Percentiles rank a stretch among this genome's conserved stretches.
Conservation (phyloP, 768 basidiomycete genomes). For the Suillus placidus region DNA sequence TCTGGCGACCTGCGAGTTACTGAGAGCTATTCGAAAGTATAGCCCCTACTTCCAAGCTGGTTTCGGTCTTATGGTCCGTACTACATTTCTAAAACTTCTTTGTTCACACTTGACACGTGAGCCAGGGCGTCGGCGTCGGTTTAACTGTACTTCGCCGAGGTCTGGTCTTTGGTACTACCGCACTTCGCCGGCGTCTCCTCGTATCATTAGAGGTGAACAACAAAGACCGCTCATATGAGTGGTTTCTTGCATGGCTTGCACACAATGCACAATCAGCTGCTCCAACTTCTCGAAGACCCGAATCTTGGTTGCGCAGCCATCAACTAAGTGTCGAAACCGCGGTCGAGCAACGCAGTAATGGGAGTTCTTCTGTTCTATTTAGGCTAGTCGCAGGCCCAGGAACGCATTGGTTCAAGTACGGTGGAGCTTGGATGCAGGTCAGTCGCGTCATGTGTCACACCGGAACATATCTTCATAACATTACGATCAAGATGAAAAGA, state of each 20-base stretch:
- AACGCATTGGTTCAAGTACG: slow-evolving; percentile 88
- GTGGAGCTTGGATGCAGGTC: slow-evolving; percentile 96
- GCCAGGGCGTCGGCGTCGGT: slow-evolving; percentile 88
- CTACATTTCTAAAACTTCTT: background rate
- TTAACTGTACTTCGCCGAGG: slow-evolving; percentile 75
- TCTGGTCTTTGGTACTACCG: slow-evolving; percentile 64
- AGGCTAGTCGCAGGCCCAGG: slow-evolving; percentile 96
- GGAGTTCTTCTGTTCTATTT: slow-evolving; percentile 87
- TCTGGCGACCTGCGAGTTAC: slow-evolving; percentile 15
- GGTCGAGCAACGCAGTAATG: slow-evolving; percentile 87
- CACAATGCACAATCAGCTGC: slow-evolving; percentile 50
- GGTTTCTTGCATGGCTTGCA: slow-evolving; percentile 98
- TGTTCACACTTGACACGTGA: slow-evolving; percentile 5
- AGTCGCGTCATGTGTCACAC: slow-evolving; percentile 11
- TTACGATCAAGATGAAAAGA: slow-evolving; percentile 73
- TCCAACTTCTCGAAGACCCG: slow-evolving; percentile 27
- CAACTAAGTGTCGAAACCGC: slow-evolving; percentile 94
- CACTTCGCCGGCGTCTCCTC: slow-evolving; percentile 86
- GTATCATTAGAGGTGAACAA: slow-evolving; percentile 96
- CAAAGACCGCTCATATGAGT: slow-evolving; percentile 92
- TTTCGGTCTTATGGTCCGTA: slow-evolving; percentile 90
- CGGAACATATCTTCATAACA: slow-evolving; percentile 6
- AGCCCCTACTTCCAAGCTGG: slow-evolving; percentile 99
- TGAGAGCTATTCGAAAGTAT: slow-evolving; percentile 38
- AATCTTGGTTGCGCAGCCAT: slow-evolving; percentile 73